These are phyloP conservation scores for Vaccinium darrowii DNA, from an alignment of 148 eudicot genomes.

Conservation along the genomic window DNA sequence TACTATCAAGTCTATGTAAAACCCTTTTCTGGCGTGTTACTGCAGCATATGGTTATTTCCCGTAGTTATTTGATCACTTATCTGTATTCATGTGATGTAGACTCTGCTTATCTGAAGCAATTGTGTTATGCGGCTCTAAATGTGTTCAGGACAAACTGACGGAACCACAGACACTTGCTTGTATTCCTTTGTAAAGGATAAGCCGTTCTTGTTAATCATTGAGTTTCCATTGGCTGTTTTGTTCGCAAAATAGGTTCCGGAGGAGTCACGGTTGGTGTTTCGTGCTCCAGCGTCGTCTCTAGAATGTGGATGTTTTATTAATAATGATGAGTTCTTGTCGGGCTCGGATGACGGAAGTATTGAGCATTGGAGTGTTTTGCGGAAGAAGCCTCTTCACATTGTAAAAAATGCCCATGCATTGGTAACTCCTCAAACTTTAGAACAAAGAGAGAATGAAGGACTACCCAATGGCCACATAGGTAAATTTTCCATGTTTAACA, in stretches of 20 bases:
- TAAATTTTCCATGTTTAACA: constrained; percentile 9
- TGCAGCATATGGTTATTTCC: neutral
- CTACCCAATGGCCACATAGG: constrained; percentile 73
- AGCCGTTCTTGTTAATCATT: neutral
- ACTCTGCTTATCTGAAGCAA: neutral
- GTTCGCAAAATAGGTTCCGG: constrained; percentile 63
- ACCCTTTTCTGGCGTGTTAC: neutral
- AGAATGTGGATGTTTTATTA: constrained; percentile 81
- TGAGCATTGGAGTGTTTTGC: constrained; percentile 74
- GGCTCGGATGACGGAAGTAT: constrained; percentile 98
- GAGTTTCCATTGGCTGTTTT: constrained; percentile 8
- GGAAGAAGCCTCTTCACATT: constrained; percentile 88
- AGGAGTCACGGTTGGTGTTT: constrained; percentile 75
- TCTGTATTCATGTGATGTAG: neutral
- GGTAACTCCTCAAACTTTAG: constrained; percentile 24
- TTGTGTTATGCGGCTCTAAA: neutral
- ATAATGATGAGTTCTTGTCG: constrained; percentile 82
- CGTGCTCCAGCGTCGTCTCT: constrained; percentile 86
- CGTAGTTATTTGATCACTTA: neutral
- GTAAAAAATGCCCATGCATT: constrained; percentile 77
- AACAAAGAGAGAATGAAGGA: constrained; percentile 32
- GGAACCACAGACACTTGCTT: no score
- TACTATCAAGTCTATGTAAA: neutral
- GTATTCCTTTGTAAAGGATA: neutral
- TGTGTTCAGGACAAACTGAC: neutral